Evolutionary conservation across 176 grass and related monocot genomes (phyloP), one percentile per base, ranked within the genome.

Genomic region (Oryza officinalis): DNA sequence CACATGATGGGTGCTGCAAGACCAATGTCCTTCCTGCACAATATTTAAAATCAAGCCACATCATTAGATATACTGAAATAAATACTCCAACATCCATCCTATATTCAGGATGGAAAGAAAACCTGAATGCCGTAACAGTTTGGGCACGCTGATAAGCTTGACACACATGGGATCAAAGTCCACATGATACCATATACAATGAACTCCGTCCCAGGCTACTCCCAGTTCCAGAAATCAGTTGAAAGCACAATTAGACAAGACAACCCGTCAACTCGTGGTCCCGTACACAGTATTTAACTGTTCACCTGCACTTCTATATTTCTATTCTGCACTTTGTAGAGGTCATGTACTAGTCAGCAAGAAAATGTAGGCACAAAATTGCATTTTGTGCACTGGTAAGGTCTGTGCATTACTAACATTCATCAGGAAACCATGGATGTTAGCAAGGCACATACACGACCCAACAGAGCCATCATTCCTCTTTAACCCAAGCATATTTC

Each of bases 21-120:
- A 47, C 89, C 87, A 81, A 93, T 94, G 27, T 92, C 93, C 46
- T 89, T 98, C 91, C 96, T 99, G 80, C 64, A 81, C 1, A 8
- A 78, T 27, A 75, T 44, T 80, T 77, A 14, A 27, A 77, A 80
- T 76, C 7, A 69, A 74, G 38, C 0, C 45, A 2, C 25, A 27
- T 33, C 6, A 75, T 59, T 52, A 75, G 23, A 17, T 22, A 35
- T 57, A 74, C 10, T 73, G 32, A 38, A 84, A 65, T 52, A 8
- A 15, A 71, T 69, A 30, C 14, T 46, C 10, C 0, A 2, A 71
- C 32, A 60, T 30, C 31, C 20, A 83, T 17, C 4, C 63, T 72
- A 64, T 45, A 86, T 74, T 65, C 23, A 20, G 4, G 64, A 65
- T 65, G 33, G 52, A n/a, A 76, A 4, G 30, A 81, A 30, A 18